Evolutionary conservation across 495 filamentous ascomycete species (phyloP).

Genomic region (Lineolata rhizophorae): DNA sequence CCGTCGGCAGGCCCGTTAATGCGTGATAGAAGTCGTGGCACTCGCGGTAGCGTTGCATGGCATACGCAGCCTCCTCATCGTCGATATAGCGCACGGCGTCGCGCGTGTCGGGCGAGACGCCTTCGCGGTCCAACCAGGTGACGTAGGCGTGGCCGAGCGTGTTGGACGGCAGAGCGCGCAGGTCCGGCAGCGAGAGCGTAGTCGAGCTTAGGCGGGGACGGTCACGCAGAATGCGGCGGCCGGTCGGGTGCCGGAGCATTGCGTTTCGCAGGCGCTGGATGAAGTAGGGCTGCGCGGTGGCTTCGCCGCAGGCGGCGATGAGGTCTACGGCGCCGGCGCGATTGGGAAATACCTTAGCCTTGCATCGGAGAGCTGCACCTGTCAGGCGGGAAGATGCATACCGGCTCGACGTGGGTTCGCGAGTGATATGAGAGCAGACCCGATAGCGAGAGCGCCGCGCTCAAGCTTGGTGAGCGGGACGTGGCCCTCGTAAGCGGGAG

Average conservation of each 20-base stretch:
- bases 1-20: slow-evolving; percentile 72
- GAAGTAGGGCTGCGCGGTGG: slow-evolving; percentile 87
- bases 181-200: slow-evolving; percentile 43
- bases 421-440: slow-evolving; percentile 62
- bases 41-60: slow-evolving; percentile 96
- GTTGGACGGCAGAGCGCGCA: slow-evolving; percentile 48
- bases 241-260: slow-evolving; percentile 70
- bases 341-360: not conserved
- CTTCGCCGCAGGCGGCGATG: slow-evolving; percentile 81
- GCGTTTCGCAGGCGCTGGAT: slow-evolving; percentile 75
- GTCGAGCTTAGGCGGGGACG: slow-evolving; percentile 71
- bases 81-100: slow-evolving; percentile 69
- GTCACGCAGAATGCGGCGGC: slow-evolving; percentile 77
- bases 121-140: slow-evolving; percentile 75
- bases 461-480: slow-evolving; percentile 67
- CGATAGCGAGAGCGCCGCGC: slow-evolving; percentile 53
- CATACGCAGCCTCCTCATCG: slow-evolving; percentile 85
- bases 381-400: no score
- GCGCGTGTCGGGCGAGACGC: slow-evolving; percentile 79
- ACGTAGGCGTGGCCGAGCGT: slow-evolving; percentile 74
- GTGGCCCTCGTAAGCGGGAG: slow-evolving; percentile 74
- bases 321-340: slow-evolving; percentile 35
- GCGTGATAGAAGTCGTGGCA: slow-evolving; percentile 98
- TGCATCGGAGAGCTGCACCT: not conserved
- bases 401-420: slow-evolving; percentile 60